Base-by-base conservation (phyloP, 345 rosid genomes). In the Citrus hindsii region DNA sequence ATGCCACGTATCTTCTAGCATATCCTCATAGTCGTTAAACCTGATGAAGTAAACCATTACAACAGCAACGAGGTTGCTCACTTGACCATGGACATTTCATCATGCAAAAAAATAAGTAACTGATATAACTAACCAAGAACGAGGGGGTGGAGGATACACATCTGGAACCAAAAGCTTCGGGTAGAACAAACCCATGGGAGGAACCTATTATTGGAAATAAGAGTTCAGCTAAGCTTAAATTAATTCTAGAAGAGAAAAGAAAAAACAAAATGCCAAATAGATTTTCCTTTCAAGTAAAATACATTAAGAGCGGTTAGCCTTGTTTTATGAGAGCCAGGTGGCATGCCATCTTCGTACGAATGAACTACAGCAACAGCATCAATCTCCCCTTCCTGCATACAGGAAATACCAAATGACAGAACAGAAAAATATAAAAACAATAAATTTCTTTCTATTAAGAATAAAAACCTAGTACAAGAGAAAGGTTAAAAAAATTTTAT, bases 181-280 rank as follows among this genome's bases (percentile, higher is more conserved):
- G 77, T 88, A 89, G 86, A 96, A 91, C 85, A 96, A 83, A 85
- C 98, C 98, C 95, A 94, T 92, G 12, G 99, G 97, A 77, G 98
- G 94, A 76, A 96, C 98, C 98, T 94, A 80, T 71, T 73, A 76
- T 64, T 37, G 78, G 32, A 48, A 53, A 42, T 18, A 59, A 59
- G 3, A 46, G 7, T 65, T 33, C 56, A 55, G 13, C 27, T 69
- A 35, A 30, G 67, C 69, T 42, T 59, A 46, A 75, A 33, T 58
- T 70, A 56, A 61, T 67, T 77, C 32, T 27, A 56, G 38, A 78
- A 61, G 10, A 64, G 53, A 76, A 58, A 51, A 63, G 59, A 40
- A 58, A 60, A 59, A 7, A 74, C 68, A 74, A 12, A 12, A 42
- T 35, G 4, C 30, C n/a, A 62, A 32, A 74, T 5, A 58, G 24